Percentiles rank a stretch among this genome's conserved stretches.
Conservation (phyloP, 2,329 filamentous ascomycete species). For the Ciborinia camelliae region DNA sequence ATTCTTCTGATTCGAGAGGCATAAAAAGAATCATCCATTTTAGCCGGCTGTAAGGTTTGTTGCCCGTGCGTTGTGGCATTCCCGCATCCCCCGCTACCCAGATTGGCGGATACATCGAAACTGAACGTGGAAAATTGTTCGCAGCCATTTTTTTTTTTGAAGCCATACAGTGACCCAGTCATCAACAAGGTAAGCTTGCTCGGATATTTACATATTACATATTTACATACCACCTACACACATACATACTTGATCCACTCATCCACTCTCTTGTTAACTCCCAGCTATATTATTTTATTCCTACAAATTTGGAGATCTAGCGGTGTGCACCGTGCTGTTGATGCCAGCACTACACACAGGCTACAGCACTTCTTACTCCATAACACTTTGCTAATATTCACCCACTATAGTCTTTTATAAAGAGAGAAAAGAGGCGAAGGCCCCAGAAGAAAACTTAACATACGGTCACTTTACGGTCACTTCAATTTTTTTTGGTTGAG, state of each 20-base stretch:
- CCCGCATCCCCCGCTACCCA: constrained; percentile 26
- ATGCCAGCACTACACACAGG: constrained; percentile 16
- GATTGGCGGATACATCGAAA: constrained; percentile 31
- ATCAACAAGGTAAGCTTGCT: constrained; percentile 26
- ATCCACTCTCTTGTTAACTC: too few relatives aligned
- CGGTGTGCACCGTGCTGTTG: constrained; percentile 26
- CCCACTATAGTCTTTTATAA: constrained; percentile 9
- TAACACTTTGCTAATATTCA: constrained; percentile 19
- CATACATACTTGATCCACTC: too few relatives aligned
- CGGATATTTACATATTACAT: constrained; percentile 32
- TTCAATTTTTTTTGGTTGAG: too few relatives aligned
- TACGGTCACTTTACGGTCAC: not conserved
- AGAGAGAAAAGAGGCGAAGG: constrained; percentile 4
- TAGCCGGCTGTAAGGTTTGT: constrained; percentile 30
- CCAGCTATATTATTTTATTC: constrained; percentile 10
- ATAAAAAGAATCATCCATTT: constrained; percentile 20
- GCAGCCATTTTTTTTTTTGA: constrained; percentile 5
- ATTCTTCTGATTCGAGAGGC: constrained; percentile 10
- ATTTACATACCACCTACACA: not conserved
- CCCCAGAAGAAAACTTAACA: not conserved
- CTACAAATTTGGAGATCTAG: constrained; percentile 25
- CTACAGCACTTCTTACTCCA: constrained; percentile 13
- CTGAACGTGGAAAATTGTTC: constrained; percentile 25
- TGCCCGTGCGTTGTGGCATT: constrained; percentile 34
- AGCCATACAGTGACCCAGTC: constrained; percentile 13